phyloP scores from a whole-genome alignment of 2,329 filamentous ascomycete genomes.

The Colletotrichum somersetense region DNA sequence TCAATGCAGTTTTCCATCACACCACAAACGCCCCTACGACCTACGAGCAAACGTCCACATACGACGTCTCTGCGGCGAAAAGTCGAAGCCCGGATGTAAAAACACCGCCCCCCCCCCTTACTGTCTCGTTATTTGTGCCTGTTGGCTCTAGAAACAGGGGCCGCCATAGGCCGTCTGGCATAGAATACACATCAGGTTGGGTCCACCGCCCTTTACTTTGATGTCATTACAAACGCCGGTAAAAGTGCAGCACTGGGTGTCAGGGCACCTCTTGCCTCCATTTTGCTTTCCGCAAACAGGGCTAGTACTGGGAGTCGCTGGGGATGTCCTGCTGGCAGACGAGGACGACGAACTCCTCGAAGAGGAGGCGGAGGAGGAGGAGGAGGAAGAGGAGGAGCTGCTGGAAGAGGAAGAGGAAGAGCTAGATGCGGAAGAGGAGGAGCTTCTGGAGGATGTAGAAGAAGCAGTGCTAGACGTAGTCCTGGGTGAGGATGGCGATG shows the following conservation, averaged over 20 bases:
- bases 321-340: background rate
- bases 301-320: too few species aligned
- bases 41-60: too few species aligned
- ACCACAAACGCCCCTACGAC: too few species aligned
- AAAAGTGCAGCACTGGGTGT: background rate
- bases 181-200: accelerated
- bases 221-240: background rate
- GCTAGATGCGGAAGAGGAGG: background rate
- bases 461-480: too few species aligned
- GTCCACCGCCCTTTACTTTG: accelerated
- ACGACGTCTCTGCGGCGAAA: too few species aligned
- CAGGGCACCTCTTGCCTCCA: too few species aligned
- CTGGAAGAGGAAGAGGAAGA: background rate
- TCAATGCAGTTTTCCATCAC: background rate
- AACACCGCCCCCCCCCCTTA: accelerated
- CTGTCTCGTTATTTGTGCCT: accelerated
- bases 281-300: background rate
- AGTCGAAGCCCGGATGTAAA: too few species aligned
- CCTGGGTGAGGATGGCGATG: too few species aligned
- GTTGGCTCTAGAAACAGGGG: background rate
- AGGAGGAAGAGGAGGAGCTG: background rate
- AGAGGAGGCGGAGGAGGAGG: background rate
- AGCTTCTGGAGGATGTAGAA: background rate
- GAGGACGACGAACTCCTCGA: background rate
- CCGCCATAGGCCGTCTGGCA: background rate